Evolutionary conservation across 139 green algal species (phyloP).

Genomic region (Tetraselmis striata): DNA sequence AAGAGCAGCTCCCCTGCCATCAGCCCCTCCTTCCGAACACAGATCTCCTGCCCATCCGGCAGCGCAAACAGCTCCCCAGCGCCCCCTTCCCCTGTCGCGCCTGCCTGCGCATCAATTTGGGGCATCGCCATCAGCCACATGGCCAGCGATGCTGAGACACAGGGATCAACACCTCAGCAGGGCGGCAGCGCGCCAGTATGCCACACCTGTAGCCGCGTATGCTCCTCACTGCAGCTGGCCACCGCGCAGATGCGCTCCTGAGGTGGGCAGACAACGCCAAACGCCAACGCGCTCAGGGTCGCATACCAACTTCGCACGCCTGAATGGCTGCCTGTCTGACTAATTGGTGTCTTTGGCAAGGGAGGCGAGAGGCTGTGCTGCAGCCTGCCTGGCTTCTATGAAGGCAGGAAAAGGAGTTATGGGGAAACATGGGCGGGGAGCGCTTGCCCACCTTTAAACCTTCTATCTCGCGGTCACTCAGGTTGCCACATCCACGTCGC

Average conservation of each 20-base stretch:
- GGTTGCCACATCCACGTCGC: not conserved
- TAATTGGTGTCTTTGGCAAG: no score
- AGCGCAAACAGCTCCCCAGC: conserved; percentile 29
- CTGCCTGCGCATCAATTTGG: no score
- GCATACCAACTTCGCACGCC: no score
- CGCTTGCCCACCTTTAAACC: not conserved
- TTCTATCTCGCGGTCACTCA: not conserved
- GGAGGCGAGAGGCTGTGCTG: no score
- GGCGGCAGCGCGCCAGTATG: no score
- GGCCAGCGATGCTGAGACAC: no score
- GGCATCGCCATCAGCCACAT: no score
- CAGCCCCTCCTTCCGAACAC: conserved; percentile 20
- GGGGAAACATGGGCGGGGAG: no score
- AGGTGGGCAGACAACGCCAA: not conserved
- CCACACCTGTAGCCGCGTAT: not conserved
- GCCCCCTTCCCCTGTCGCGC: not conserved
- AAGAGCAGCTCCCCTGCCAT: conserved; percentile 47
- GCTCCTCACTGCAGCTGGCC: not conserved
- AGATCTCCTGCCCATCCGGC: conserved; percentile 38
- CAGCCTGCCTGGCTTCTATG: no score
- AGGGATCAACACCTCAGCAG: no score
- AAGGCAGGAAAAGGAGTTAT: no score
- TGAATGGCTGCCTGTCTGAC: no score
- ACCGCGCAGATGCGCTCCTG: not conserved
- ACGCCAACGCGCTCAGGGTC: not conserved